Base-by-base conservation (phyloP, 306 rosid genomes). In the Carpinus fangiana region DNA sequence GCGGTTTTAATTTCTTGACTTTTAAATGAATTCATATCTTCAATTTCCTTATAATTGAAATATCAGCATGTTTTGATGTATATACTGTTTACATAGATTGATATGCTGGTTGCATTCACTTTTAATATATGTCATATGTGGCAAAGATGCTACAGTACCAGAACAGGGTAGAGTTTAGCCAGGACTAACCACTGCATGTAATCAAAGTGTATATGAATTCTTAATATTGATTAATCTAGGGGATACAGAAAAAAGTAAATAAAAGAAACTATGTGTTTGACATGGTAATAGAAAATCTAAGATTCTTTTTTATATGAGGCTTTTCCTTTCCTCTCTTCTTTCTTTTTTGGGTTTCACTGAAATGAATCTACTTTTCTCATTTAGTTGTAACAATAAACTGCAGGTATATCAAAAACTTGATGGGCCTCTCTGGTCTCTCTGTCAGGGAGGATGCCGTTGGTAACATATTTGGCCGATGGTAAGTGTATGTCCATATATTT, bases 401-500 rank as follows among this genome's bases (percentile, higher is more conserved):
- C 84, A 94, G 98, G 86, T 95, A 86, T 83, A 91, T 91, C 4
- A 95, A 91, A 84, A 81, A 85, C 75, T 82, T 90, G 83, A 92
- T 95, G 98, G 83, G 90, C 41, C 87, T 84, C 47, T 90, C 98
- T 83, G 97, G 97, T 68, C 87, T 95, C 43, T 90, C 88, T 34
- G 97, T 95, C 38, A 87, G 98, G 84, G 98, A 95, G 90, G 98
- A 95, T 75, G 90, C 98, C 20, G 92, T 92, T 66, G 98, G 98
- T 67, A 95, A 95, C 90, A 89, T 95, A 72, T 95, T 92, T 78
- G 98, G 98, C 60, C 89, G 90, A 46, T 92, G 96, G 98, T 92
- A 80, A 88, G 97, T 88, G 73, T 53, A 7, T n/a, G 45, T 8
- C 68, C 69, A 28, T 71, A 36, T 81, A 52, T 55, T 79, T 64